A percentile compares a stretch with the other conserved stretches of the same genome.
These are phyloP conservation scores for Ascochyta koolunga DNA, from an alignment of 2,329 filamentous ascomycete genomes.

Conservation along the genomic window DNA sequence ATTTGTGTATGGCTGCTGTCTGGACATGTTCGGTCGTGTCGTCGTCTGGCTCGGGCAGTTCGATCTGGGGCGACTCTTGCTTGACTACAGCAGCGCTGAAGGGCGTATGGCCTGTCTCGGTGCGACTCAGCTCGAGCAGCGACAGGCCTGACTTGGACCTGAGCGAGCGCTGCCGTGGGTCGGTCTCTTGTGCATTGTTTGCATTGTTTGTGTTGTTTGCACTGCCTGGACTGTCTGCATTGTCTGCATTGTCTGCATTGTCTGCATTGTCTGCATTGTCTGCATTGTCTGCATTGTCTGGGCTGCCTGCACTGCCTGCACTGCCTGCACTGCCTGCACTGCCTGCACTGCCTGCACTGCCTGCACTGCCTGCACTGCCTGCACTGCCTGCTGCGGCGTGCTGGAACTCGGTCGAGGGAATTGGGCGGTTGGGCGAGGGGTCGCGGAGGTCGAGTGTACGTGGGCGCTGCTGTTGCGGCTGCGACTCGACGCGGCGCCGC, in stretches of 20 bases:
- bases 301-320: constrained; percentile 5
- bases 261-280: constrained; percentile 1
- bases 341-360: not conserved
- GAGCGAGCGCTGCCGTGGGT: not conserved
- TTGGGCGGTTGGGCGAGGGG: constrained; percentile 31
- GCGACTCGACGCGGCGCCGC: constrained; percentile 30
- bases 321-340: not conserved
- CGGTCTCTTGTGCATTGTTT: not conserved
- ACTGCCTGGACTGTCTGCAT: too few relatives aligned
- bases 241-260: constrained; percentile 7
- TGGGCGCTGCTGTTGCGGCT: constrained; percentile 7
- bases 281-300: too few relatives aligned
- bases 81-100: constrained; percentile 28
- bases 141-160: constrained; percentile 29
- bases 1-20: constrained; percentile 9
- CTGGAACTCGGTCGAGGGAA: constrained; percentile 36
- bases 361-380: constrained; percentile 10
- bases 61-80: constrained; percentile 24
- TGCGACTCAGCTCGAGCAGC: constrained; percentile 22
- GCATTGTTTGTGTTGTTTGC: too few relatives aligned
- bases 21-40: not conserved
- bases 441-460: constrained; percentile 22
- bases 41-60: not conserved
- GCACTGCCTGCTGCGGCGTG: constrained; percentile 18
- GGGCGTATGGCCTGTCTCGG: constrained; percentile 26